These are phyloP conservation scores for Venustampulla echinocandica DNA, from an alignment of 495 filamentous ascomycete species.

Conservation along the genomic window DNA sequence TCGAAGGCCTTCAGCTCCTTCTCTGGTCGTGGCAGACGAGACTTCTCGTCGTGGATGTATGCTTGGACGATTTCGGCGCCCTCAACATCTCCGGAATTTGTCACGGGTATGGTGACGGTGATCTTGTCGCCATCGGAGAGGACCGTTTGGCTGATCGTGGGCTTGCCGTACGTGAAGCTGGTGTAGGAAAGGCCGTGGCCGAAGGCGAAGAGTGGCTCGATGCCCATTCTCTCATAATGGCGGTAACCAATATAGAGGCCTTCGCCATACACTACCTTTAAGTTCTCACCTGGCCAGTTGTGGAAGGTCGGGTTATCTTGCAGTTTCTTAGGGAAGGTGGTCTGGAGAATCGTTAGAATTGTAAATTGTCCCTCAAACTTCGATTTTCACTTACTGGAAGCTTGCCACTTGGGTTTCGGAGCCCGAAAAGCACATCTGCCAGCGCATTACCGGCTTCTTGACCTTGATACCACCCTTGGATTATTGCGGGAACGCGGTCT, in stretches of 20 bases:
- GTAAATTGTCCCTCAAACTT: conserved; percentile 53
- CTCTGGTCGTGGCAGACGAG: conserved; percentile 53
- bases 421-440: conserved; percentile 61
- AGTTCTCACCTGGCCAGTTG: conserved; percentile 77
- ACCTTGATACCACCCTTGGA: conserved; percentile 64
- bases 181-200: conserved; percentile 82
- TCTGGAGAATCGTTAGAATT: conserved; percentile 51
- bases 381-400: conserved; percentile 38
- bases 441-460: conserved; percentile 61
- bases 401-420: conserved; percentile 57
- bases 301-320: conserved; percentile 77
- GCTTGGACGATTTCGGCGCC: conserved; percentile 76
- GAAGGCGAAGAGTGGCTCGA: conserved; percentile 65
- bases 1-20: conserved; percentile 75
- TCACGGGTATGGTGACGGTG: conserved; percentile 54
- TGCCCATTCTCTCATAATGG: conserved; percentile 65
- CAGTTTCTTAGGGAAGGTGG: conserved; percentile 67
- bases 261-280: conserved; percentile 73
- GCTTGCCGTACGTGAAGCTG: conserved; percentile 58
- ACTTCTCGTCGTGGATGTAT: conserved; percentile 54
- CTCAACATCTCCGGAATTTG: conserved; percentile 54
- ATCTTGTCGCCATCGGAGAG: conserved; percentile 46
- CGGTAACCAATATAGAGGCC: conserved; percentile 78
- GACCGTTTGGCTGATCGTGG: conserved; percentile 40
- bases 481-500: conserved; percentile 53